Conservation (phyloP, 1,139 yeast species). For the Blastobotrys capitulatus region DNA sequence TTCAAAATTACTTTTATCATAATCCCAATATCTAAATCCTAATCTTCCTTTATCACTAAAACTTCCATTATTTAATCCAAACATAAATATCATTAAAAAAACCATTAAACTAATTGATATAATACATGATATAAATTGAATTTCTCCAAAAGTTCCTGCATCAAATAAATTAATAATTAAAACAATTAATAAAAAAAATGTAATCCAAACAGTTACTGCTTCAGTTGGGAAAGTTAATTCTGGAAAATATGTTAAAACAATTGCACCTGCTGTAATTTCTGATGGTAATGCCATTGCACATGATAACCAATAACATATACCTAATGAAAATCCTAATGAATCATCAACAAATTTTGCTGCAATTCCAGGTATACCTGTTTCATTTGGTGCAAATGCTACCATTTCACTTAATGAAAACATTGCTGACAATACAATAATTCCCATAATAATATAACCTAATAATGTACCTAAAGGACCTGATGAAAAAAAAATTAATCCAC, state of each 20-base stretch:
- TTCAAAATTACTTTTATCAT: conserved; percentile 44
- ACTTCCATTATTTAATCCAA: conserved; percentile 54
- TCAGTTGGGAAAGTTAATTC: conserved; percentile 46
- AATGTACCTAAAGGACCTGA: conserved; percentile 83
- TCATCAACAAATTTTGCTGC: conserved; percentile 79
- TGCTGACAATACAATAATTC: conserved; percentile 61
- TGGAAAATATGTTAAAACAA: conserved; percentile 64
- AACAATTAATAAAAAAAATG: conserved; percentile 48
- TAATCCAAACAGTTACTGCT: conserved; percentile 61
- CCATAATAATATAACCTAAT: conserved; percentile 63
- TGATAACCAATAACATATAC: conserved; percentile 71
- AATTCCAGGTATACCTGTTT: conserved; percentile 57
- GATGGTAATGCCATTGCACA: conserved; percentile 72
- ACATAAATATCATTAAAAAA: conserved; percentile 57
- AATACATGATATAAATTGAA: conserved; percentile 60
- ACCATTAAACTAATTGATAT: conserved; percentile 53
- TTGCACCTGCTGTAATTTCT: conserved; percentile 74
- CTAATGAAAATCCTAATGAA: conserved; percentile 79
- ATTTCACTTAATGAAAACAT: conserved; percentile 79
- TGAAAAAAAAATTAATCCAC: conserved; percentile 72
- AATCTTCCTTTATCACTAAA: conserved; percentile 30
- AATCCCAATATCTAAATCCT: conserved; percentile 67
- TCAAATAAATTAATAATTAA: conserved; percentile 56
- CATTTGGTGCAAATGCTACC: conserved; percentile 76
- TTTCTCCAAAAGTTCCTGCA: conserved; percentile 68